phyloP scores from a whole-genome alignment of 805 yeast species.

The Grigorovia humatica region DNA sequence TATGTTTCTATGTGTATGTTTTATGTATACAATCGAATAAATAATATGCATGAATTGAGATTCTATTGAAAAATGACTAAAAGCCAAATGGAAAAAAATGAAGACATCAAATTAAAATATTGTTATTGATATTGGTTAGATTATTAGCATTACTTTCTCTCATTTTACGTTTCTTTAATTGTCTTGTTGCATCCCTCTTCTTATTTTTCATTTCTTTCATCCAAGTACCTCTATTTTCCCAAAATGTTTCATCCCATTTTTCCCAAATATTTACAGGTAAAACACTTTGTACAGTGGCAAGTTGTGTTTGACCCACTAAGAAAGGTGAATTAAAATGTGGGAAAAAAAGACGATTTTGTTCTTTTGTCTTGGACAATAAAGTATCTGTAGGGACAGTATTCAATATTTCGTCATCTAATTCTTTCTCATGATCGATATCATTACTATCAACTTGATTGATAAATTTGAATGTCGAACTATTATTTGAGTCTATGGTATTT shows the following conservation, averaged over 20 bases:
- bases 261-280: conserved; percentile 28
- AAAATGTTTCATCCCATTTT: conserved; percentile 67
- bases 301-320: conserved; percentile 72
- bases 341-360: conserved; percentile 55
- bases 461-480: conserved; percentile 32
- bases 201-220: conserved; percentile 64
- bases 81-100: background rate
- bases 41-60: background rate
- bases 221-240: conserved; percentile 74
- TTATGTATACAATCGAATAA: background rate
- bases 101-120: background rate
- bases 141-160: conserved; percentile 8
- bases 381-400: conserved; percentile 7
- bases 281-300: conserved; percentile 39
- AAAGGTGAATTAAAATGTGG: conserved; percentile 80
- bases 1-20: background rate
- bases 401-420: conserved; percentile 26
- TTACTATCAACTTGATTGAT: conserved; percentile 39
- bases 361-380: conserved; percentile 23
- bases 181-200: conserved; percentile 62
- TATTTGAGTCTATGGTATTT: conserved; percentile 15
- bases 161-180: conserved; percentile 35
- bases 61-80: background rate
- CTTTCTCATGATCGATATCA: conserved; percentile 32
- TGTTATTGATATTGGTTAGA: conserved; percentile 2